These are phyloP conservation scores for Sordaria brevicollis DNA, from an alignment of 495 filamentous ascomycete genomes.

Conservation along the genomic window DNA sequence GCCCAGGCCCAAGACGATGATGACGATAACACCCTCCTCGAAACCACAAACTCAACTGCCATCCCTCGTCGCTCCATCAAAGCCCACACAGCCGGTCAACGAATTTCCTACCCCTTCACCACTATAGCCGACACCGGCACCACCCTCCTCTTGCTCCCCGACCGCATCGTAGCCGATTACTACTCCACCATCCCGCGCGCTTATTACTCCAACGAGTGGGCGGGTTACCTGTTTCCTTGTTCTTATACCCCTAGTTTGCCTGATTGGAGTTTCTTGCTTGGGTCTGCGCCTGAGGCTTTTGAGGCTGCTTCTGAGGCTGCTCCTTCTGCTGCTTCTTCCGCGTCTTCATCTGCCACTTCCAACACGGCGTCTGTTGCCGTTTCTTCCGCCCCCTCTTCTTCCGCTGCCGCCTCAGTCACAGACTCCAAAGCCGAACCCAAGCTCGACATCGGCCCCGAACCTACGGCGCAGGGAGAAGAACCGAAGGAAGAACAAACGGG, in stretches of 20 bases:
- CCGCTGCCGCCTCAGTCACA: too few relatives aligned
- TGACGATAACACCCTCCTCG: not conserved
- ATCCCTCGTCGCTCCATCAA: not conserved
- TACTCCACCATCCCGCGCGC: conserved; percentile 45
- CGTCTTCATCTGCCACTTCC: too few relatives aligned
- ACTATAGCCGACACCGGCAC: conserved; percentile 58
- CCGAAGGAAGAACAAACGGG: conserved; percentile 36
- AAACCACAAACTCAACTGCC: not conserved
- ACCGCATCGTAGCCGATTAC: conserved; percentile 45
- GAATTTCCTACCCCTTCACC: conserved; percentile 21
- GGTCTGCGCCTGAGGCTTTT: not conserved
- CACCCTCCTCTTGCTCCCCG: conserved; percentile 50
- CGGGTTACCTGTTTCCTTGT: not conserved
- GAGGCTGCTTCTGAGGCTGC: too few relatives aligned
- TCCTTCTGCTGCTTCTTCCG: too few relatives aligned
- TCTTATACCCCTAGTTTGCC: not conserved
- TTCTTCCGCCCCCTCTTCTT: too few relatives aligned
- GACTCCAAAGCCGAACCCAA: not conserved
- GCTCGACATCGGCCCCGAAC: not conserved
- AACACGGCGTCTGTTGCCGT: too few relatives aligned
- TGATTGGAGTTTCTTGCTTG: conserved; percentile 9
- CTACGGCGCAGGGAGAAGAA: conserved; percentile 28
- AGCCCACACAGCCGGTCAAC: not conserved
- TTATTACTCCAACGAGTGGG: conserved; percentile 43
- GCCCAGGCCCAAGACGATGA: conserved; percentile 46